A percentile compares a stretch with the other conserved stretches of the same genome.
Evolutionary conservation across 441 rosid genomes (phyloP).

Genomic region (Metrosideros polymorpha): DNA sequence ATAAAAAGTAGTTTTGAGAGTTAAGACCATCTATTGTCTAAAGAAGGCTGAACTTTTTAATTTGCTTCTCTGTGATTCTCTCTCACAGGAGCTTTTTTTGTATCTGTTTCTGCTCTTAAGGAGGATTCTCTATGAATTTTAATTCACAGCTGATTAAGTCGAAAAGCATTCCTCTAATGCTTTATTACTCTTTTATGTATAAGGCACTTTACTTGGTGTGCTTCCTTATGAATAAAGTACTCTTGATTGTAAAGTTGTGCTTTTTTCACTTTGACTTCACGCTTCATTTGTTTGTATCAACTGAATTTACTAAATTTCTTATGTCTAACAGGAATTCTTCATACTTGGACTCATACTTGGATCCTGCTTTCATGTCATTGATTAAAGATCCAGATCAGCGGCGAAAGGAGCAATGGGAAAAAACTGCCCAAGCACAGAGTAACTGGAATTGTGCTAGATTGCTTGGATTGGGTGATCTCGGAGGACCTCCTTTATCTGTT

Average conservation of each 20-base stretch:
- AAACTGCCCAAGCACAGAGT: slow-evolving; percentile 80
- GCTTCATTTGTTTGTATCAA: background rate
- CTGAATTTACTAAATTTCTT: slow-evolving; percentile 1
- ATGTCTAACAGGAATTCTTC: slow-evolving; percentile 59
- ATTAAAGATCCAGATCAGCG: slow-evolving; percentile 98
- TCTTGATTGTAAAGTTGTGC: background rate
- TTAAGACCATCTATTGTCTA: background rate
- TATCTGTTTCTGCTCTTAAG: background rate
- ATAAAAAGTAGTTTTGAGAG: background rate
- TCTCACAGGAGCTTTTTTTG: background rate
- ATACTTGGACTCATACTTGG: slow-evolving; percentile 83
- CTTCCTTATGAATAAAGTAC: background rate
- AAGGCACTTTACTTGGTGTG: background rate
- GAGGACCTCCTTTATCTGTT: slow-evolving; percentile 77
- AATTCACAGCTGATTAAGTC: background rate
- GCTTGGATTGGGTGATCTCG: slow-evolving; percentile 95
- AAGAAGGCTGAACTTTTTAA: background rate
- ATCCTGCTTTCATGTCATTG: slow-evolving; percentile 98
- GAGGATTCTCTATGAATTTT: background rate
- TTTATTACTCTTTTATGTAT: background rate
- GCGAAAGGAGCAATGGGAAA: slow-evolving; percentile 97
- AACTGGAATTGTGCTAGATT: slow-evolving; percentile 87
- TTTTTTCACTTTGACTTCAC: background rate
- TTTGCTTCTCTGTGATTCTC: background rate
- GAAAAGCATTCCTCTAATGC: background rate